Conservation (phyloP, 805 yeast genomes). For the Wickerhamomyces bisporus region DNA sequence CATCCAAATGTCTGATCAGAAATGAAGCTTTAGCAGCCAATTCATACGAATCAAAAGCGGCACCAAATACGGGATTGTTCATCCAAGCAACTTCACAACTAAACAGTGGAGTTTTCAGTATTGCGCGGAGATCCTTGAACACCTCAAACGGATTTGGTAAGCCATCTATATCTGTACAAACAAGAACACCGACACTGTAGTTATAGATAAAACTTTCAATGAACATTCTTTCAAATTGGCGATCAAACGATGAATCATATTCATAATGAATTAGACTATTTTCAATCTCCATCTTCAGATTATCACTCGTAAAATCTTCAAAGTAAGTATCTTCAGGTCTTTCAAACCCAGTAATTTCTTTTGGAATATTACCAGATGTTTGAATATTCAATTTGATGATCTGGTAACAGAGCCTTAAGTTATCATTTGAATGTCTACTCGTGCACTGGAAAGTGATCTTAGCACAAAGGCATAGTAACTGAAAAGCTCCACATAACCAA, state of each 20-base stretch:
- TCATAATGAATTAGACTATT: constrained; percentile 11
- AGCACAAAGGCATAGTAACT: constrained; percentile 34
- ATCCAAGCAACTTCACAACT: constrained; percentile 35
- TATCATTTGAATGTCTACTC: constrained; percentile 26
- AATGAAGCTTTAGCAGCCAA: constrained; percentile 31
- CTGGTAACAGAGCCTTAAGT: constrained; percentile 31
- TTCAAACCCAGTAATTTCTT: neutral
- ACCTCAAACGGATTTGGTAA: constrained; percentile 40
- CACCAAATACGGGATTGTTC: constrained; percentile 38
- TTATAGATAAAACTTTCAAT: constrained; percentile 41
- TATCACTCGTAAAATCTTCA: constrained; percentile 22
- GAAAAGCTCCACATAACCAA: constrained; percentile 37
- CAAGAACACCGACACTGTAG: constrained; percentile 34
- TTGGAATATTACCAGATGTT: neutral
- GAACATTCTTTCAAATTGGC: constrained; percentile 29
- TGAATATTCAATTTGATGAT: constrained; percentile 27
- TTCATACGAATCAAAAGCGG: constrained; percentile 31
- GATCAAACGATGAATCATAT: constrained; percentile 3
- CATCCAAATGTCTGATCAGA: constrained; percentile 15
- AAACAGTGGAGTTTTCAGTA: constrained; percentile 31
- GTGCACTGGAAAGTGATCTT: constrained; percentile 26
- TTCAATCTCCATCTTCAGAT: constrained; percentile 17
- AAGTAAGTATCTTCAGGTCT: constrained; percentile 2
- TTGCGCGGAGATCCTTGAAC: constrained; percentile 28
- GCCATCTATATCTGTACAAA: constrained; percentile 27